Conservation (phyloP, 1,139 yeast genomes). For the Suhomyces yuchorum region DNA sequence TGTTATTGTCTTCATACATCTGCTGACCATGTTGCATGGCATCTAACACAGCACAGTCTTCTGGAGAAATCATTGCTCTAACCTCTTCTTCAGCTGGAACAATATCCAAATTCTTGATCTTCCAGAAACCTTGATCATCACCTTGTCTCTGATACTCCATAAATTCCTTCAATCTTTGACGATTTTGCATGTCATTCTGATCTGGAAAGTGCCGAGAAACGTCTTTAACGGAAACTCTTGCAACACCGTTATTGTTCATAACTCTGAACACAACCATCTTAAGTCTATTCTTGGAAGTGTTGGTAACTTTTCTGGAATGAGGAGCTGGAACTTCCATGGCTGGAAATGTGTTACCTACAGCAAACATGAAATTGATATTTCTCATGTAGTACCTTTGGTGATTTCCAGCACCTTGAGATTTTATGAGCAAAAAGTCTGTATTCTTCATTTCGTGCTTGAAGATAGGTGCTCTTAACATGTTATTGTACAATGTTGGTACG, state of each 20-base stretch:
- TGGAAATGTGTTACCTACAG: slow-evolving; percentile 92
- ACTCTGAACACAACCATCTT: slow-evolving; percentile 94
- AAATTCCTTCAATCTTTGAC: slow-evolving; percentile 93
- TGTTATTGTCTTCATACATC: slow-evolving; percentile 69
- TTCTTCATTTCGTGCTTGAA: slow-evolving; percentile 77
- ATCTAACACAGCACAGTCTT: slow-evolving; percentile 83
- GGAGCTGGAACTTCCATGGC: slow-evolving; percentile 97
- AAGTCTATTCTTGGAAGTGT: slow-evolving; percentile 85
- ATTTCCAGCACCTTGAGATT: slow-evolving; percentile 78
- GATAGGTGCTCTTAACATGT: slow-evolving; percentile 90
- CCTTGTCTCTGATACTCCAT: slow-evolving; percentile 98
- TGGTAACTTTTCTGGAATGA: slow-evolving; percentile 92
- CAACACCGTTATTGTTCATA: slow-evolving; percentile 72
- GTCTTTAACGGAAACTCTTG: slow-evolving; percentile 82
- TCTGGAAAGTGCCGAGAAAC: slow-evolving; percentile 94
- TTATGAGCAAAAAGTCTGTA: slow-evolving; percentile 81
- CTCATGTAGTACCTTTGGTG: slow-evolving; percentile 59
- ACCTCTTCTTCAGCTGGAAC: slow-evolving; percentile 80
- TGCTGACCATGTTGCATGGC: slow-evolving; percentile 95
- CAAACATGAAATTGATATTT: slow-evolving; percentile 69
- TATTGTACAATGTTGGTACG: slow-evolving; percentile 91
- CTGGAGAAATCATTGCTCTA: slow-evolving; percentile 87
- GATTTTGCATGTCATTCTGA: slow-evolving; percentile 95
- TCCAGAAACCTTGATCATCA: slow-evolving; percentile 96
- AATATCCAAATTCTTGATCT: slow-evolving; percentile 65